Evolutionary conservation across 2,329 filamentous ascomycete species (phyloP).

Genomic region (Neurospora sp.): DNA sequence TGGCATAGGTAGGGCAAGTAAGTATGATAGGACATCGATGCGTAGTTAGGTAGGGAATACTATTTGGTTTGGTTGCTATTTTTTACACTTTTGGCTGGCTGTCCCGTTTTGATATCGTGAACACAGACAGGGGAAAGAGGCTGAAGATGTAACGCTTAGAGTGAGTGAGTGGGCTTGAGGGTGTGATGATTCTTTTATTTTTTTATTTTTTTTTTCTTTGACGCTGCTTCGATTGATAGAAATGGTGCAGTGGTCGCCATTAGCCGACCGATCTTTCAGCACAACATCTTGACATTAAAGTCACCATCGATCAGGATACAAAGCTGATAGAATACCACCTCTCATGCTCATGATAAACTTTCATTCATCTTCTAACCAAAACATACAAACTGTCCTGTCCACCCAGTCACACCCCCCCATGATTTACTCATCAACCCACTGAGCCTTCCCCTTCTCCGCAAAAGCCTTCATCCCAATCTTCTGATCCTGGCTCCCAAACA

Average conservation of each 20-base stretch:
- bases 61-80: not conserved
- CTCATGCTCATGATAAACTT: not conserved
- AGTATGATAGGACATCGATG: not conserved
- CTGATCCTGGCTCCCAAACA: slow-evolving; percentile 93
- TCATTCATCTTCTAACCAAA: not conserved
- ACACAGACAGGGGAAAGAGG: not conserved
- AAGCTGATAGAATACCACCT: not conserved
- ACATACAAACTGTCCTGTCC: not conserved
- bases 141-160: not conserved
- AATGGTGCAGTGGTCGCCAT: too few species aligned
- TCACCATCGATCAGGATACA: not conserved
- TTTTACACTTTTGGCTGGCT: not conserved
- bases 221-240: not conserved
- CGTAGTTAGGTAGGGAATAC: not conserved
- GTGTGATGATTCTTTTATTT: not conserved
- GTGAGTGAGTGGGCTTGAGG: not conserved
- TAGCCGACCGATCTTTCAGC: not conserved
- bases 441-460: slow-evolving; percentile 84
- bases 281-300: not conserved
- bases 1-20: not conserved
- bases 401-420: not conserved
- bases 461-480: slow-evolving; percentile 97
- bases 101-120: not conserved
- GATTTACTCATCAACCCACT: slow-evolving; percentile 74
- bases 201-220: rapidly evolving